Evolutionary conservation across 768 basidiomycete genomes (phyloP).

Genomic region (Hortiboletus campestris): DNA sequence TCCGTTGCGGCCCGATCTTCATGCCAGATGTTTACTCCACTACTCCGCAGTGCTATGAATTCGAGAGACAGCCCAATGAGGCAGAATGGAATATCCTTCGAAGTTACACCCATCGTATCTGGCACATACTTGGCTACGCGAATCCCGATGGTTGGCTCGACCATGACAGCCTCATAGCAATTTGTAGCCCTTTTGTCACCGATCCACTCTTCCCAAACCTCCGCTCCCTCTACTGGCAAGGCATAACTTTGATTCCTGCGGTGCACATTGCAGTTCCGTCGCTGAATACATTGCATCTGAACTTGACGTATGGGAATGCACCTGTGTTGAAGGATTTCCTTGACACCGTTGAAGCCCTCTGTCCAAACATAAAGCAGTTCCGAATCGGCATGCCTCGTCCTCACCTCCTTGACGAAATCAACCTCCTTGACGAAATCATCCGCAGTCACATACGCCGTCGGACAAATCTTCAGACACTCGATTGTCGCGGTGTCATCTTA

Average conservation of each 20-base stretch:
- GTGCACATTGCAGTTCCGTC: background rate
- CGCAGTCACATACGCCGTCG: background rate
- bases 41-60: background rate
- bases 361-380: background rate
- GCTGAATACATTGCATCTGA: background rate
- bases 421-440: background rate
- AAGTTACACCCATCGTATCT: constrained; percentile 1
- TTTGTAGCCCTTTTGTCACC: background rate
- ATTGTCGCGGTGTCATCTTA: background rate
- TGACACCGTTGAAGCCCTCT: too few species aligned
- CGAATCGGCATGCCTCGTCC: background rate
- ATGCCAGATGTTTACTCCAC: background rate
- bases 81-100: constrained; percentile 6
- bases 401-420: background rate
- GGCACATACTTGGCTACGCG: background rate
- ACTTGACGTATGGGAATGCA: too few species aligned
- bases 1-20: background rate
- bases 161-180: background rate
- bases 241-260: background rate
- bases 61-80: background rate
- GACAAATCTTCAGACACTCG: background rate
- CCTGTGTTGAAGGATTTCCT: background rate
- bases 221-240: background rate
- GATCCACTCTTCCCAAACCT: constrained; percentile 4
- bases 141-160: background rate